phyloP scores from a whole-genome alignment of 176 grass and related monocot genomes.

The Zea mays region Zm-B73-REFERENCE-NAM-5.0 NC_050098.1:233488001-233488500 shows the following conservation, averaged over 20 bases:
- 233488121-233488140: background rate
- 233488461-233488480: background rate
- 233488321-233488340: no score
- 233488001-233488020: slow-evolving; percentile 1
- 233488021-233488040: background rate
- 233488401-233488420: background rate
- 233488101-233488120: background rate
- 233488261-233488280: no score
- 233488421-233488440: slow-evolving; percentile 5
- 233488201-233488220: background rate
- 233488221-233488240: background rate
- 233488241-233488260: background rate
- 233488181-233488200: background rate
- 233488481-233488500: background rate
- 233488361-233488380: no score
- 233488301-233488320: no score
- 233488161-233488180: background rate
- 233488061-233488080: background rate
- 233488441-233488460: background rate
- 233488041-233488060: slow-evolving; percentile 5
- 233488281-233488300: no score
- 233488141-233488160: background rate
- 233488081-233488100: background rate
- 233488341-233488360: no score
- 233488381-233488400: no score